These are phyloP conservation scores for Aspergillus ruber DNA, from an alignment of 2,329 filamentous ascomycete genomes.

Conservation along the genomic window DNA sequence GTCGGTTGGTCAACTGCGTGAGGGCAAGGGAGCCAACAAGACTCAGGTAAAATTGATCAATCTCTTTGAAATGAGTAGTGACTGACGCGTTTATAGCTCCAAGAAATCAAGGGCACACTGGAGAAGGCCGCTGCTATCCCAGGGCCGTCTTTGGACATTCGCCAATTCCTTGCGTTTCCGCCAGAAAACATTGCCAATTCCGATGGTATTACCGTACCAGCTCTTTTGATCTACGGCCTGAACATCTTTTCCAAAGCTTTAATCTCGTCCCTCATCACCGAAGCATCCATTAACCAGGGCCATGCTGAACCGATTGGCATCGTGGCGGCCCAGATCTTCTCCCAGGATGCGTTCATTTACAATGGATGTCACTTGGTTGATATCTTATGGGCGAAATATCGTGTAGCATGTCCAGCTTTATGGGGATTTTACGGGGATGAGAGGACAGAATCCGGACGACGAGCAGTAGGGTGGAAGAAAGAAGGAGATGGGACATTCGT, in stretches of 20 bases:
- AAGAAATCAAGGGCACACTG: conserved; percentile 48
- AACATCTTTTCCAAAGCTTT: conserved; percentile 70
- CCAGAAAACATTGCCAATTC: conserved; percentile 30
- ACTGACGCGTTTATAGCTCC: conserved; percentile 17
- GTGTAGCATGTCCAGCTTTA: conserved; percentile 71
- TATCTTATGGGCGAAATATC: conserved; percentile 81
- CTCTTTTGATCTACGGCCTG: conserved; percentile 66
- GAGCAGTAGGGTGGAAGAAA: conserved; percentile 67
- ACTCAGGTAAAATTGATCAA: conserved; percentile 43
- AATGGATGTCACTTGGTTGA: conserved; percentile 65
- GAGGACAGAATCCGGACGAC: conserved; percentile 60
- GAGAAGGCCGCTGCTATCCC: conserved; percentile 48
- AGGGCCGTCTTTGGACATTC: conserved; percentile 52
- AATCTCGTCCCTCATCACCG: conserved; percentile 62
- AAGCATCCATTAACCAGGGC: conserved; percentile 58
- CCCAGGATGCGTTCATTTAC: conserved; percentile 60
- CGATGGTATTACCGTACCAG: conserved; percentile 51
- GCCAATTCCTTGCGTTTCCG: conserved; percentile 46
- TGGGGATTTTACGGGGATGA: conserved; percentile 78
- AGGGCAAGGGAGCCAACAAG: conserved; percentile 57
- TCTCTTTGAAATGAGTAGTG: not conserved
- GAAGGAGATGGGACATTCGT: conserved; percentile 54
- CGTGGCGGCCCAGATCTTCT: conserved; percentile 67
- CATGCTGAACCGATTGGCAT: conserved; percentile 75
- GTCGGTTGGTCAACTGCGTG: conserved; percentile 63